phyloP scores from a whole-genome alignment of 108 stramenopile genomes.

The Nitzschia putrida region DNA sequence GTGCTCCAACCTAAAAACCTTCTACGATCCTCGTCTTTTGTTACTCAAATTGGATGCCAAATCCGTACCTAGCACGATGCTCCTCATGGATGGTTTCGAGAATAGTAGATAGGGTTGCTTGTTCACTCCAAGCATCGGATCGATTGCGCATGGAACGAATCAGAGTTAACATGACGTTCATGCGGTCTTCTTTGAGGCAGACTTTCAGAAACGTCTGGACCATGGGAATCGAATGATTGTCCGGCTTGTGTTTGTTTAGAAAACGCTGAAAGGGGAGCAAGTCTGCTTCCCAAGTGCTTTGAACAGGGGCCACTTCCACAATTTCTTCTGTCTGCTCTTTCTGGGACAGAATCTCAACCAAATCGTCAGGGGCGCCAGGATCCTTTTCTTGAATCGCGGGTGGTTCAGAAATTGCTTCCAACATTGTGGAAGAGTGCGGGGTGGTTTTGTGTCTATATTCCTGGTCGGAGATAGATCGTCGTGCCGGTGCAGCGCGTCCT shows the following conservation, averaged over 20 bases:
- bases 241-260: constrained; percentile 47
- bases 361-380: no score
- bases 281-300: constrained; percentile 47
- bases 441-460: no score
- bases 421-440: no score
- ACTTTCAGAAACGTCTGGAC: constrained; percentile 53
- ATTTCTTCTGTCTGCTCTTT: no score
- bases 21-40: no score
- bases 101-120: not conserved
- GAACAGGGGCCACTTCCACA: no score
- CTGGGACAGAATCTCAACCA: no score
- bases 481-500: no score
- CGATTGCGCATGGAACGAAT: constrained; percentile 57
- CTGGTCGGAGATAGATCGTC: no score
- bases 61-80: not conserved
- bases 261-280: constrained; percentile 57
- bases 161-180: constrained; percentile 48
- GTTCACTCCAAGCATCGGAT: constrained; percentile 47
- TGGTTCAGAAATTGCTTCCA: no score
- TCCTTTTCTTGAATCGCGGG: no score
- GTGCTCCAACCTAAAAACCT: no score
- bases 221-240: constrained; percentile 27
- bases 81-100: constrained; percentile 1
- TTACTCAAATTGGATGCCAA: not conserved
- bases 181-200: constrained; percentile 48